A percentile compares a stretch with the other conserved stretches of the same genome.
Evolutionary conservation across 768 basidiomycete species (phyloP).

Genomic region (Chalciporus sphaerocephalus): DNA sequence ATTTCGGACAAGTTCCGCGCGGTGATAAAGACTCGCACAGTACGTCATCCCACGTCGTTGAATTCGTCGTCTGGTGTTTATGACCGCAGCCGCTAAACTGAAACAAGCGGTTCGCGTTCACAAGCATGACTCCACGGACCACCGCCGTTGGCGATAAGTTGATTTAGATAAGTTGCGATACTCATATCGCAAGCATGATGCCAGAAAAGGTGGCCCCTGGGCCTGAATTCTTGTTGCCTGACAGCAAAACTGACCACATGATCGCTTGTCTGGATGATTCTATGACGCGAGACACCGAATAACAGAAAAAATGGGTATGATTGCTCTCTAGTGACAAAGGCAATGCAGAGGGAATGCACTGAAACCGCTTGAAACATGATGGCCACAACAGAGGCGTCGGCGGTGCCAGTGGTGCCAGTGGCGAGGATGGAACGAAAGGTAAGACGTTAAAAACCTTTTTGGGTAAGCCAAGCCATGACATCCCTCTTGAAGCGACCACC

Average conservation of each 20-base stretch:
- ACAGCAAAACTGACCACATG: not conserved
- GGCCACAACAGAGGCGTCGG: not conserved
- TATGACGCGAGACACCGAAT: not conserved
- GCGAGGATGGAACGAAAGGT: conserved; percentile 3
- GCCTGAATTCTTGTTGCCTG: not conserved
- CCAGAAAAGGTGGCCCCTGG: not conserved
- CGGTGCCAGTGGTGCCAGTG: not conserved
- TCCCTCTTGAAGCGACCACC: conserved; percentile 63
- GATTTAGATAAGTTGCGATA: not conserved
- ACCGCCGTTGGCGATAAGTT: not conserved
- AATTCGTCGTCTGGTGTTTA: not conserved
- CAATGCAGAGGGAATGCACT: conserved; percentile 4
- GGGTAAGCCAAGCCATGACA: conserved; percentile 58
- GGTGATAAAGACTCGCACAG: not conserved
- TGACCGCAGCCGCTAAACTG: not conserved
- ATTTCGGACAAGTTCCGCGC: not conserved
- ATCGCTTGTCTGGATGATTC: not conserved
- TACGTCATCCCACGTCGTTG: not conserved
- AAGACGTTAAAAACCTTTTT: conserved; percentile 54
- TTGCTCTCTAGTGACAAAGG: conserved; percentile 13
- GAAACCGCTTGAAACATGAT: conserved; percentile 13
- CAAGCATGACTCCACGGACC: no score
- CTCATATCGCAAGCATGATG: not conserved
- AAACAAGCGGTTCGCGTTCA: not conserved
- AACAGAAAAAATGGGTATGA: conserved; percentile 3